Evolutionary conservation across 257 asterid genomes (phyloP).

Genomic region (Solanum phureja): DNA sequence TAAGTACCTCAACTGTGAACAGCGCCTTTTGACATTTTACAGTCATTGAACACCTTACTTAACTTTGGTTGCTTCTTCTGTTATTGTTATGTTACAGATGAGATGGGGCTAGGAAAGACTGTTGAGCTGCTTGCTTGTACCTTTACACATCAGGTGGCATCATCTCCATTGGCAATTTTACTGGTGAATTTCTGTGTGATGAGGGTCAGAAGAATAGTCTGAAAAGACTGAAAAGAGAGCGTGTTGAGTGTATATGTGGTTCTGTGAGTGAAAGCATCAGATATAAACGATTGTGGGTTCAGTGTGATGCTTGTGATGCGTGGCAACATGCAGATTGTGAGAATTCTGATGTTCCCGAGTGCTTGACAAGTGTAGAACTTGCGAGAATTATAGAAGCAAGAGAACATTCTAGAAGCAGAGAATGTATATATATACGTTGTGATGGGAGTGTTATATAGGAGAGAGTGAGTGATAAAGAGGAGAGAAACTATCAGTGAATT

Average conservation of each 20-base stretch:
- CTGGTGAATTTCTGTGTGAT: slow-evolving; percentile 26
- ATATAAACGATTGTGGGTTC: slow-evolving; percentile 87
- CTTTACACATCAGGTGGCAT: slow-evolving; percentile 57
- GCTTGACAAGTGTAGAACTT: slow-evolving; percentile 40
- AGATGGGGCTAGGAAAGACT: slow-evolving; percentile 98
- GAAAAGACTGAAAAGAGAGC: slow-evolving; percentile 75
- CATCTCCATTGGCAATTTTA: slow-evolving; percentile 31
- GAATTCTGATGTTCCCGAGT: slow-evolving; percentile 88
- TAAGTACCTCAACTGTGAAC: not conserved
- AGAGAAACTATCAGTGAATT: too few relatives aligned
- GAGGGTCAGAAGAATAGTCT: slow-evolving; percentile 28
- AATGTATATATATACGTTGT: too few relatives aligned
- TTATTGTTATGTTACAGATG: slow-evolving; percentile 47
- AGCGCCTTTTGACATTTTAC: not conserved
- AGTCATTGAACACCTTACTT: not conserved
- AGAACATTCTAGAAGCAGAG: too few relatives aligned
- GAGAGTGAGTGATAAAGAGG: too few relatives aligned
- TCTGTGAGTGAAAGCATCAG: slow-evolving; percentile 77
- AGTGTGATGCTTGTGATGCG: slow-evolving; percentile 94
- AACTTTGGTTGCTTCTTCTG: slow-evolving; percentile 17
- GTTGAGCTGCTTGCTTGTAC: slow-evolving; percentile 91
- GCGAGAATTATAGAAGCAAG: too few relatives aligned
- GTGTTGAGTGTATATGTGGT: slow-evolving; percentile 93
- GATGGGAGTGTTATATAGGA: too few relatives aligned
- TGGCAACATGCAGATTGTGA: slow-evolving; percentile 98